Conservation (phyloP, 2,329 filamentous ascomycete genomes). For the Rhinocladiella similis region DNA sequence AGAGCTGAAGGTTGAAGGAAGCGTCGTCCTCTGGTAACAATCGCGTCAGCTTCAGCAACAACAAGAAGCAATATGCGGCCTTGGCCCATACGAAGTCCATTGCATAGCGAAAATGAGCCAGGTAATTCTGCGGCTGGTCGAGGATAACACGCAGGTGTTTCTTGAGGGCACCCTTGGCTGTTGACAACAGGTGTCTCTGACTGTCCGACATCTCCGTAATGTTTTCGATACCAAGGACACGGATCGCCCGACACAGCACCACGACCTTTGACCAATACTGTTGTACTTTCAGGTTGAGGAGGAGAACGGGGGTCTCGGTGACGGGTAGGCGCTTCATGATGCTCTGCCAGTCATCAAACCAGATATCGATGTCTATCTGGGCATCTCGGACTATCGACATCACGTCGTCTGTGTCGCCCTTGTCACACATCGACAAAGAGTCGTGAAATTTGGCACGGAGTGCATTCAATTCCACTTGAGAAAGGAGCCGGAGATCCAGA, state of each 20-base stretch:
- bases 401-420: conserved; percentile 38
- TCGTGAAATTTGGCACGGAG: conserved; percentile 36
- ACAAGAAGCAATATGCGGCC: conserved; percentile 57
- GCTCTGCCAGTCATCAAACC: conserved; percentile 36
- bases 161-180: conserved; percentile 53
- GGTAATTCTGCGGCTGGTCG: conserved; percentile 47
- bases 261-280: conserved; percentile 57
- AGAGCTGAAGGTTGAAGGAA: conserved; percentile 39
- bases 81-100: conserved; percentile 63
- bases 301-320: conserved; percentile 39
- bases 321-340: conserved; percentile 33
- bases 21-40: conserved; percentile 47
- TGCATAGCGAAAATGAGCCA: conserved; percentile 53
- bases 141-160: conserved; percentile 53
- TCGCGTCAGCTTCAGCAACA: conserved; percentile 54
- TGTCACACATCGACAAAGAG: conserved; percentile 32
- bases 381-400: conserved; percentile 45
- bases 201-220: conserved; percentile 51
- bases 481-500: conserved; percentile 53
- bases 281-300: conserved; percentile 53
- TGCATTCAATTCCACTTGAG: conserved; percentile 48
- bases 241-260: conserved; percentile 52
- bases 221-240: conserved; percentile 51
- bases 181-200: conserved; percentile 50
- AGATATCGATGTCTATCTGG: conserved; percentile 50